Conservation (phyloP, 305 asterid genomes). For the Striga hermonthica region DNA sequence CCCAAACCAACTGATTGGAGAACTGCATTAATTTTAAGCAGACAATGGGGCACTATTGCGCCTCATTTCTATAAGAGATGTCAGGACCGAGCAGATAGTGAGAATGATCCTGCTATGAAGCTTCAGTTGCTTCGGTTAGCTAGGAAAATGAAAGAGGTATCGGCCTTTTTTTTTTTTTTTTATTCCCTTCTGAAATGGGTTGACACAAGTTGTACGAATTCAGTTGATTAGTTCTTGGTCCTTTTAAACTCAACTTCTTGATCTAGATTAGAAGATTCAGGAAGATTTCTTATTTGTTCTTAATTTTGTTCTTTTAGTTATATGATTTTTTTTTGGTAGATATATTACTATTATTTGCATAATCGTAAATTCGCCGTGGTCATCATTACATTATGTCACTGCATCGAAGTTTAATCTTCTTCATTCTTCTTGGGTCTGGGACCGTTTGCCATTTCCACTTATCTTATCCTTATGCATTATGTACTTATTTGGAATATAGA, state of each 20-base stretch:
- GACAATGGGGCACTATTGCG: conserved; percentile 70
- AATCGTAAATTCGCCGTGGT: too few species aligned
- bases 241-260: neutral
- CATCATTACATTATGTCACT: too few species aligned
- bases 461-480: neutral
- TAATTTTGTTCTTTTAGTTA: neutral
- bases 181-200: conserved; percentile 5
- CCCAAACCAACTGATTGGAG: conserved; percentile 91
- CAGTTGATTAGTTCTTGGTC: neutral
- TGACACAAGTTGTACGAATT: conserved; percentile 14
- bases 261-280: conserved; percentile 13
- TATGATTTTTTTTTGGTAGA: too few species aligned
- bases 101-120: conserved; percentile 72
- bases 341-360: too few species aligned
- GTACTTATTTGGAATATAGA: neutral
- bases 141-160: conserved; percentile 89
- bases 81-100: conserved; percentile 65
- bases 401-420: too few species aligned
- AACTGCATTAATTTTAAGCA: conserved; percentile 74
- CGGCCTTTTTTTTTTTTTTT: neutral
- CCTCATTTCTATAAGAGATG: conserved; percentile 80
- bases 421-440: too few species aligned
- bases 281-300: conserved; percentile 10
- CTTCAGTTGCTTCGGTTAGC: conserved; percentile 73
- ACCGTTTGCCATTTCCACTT: neutral